Evolutionary conservation across 225 moss, liverwort and hornwort species (phyloP).

Genomic region (Straminergon stramineum): DNA sequence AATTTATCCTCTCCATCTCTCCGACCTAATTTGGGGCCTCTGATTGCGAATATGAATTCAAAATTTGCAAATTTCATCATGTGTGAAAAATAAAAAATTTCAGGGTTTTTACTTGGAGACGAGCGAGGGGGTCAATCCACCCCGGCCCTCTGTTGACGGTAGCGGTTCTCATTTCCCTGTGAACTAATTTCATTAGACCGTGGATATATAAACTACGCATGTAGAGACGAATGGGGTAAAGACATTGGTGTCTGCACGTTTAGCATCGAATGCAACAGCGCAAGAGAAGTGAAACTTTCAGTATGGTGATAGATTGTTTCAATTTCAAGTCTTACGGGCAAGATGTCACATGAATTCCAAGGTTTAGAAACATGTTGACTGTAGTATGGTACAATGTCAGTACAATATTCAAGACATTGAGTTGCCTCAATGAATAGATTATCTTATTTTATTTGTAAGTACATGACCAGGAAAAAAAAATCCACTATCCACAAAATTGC

Average conservation of each 20-base stretch:
- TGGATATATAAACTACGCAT: background rate
- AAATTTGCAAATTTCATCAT: too few relatives aligned
- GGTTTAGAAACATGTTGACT: background rate
- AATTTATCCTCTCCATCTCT: too few relatives aligned
- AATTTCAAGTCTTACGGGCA: background rate
- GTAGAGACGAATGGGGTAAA: background rate
- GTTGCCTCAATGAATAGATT: background rate
- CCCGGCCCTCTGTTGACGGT: background rate
- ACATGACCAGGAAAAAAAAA: background rate
- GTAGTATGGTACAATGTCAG: background rate
- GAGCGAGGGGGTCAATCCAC: too few relatives aligned
- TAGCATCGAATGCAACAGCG: background rate
- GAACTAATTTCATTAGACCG: background rate
- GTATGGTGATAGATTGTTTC: background rate
- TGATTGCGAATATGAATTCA: too few relatives aligned
- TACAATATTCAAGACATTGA: background rate
- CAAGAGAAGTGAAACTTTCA: background rate
- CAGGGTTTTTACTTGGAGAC: too few relatives aligned
- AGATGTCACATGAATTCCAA: background rate
- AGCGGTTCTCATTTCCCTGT: background rate
- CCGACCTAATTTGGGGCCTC: too few relatives aligned
- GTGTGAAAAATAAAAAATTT: too few relatives aligned
- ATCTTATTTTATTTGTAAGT: background rate
- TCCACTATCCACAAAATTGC: background rate
- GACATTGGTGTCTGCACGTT: background rate